Evolutionary conservation across 192 early-diverging fungal species (phyloP), one percentile per base, ranked within the genome.

Genomic region (Funneliformis mosseae): DNA sequence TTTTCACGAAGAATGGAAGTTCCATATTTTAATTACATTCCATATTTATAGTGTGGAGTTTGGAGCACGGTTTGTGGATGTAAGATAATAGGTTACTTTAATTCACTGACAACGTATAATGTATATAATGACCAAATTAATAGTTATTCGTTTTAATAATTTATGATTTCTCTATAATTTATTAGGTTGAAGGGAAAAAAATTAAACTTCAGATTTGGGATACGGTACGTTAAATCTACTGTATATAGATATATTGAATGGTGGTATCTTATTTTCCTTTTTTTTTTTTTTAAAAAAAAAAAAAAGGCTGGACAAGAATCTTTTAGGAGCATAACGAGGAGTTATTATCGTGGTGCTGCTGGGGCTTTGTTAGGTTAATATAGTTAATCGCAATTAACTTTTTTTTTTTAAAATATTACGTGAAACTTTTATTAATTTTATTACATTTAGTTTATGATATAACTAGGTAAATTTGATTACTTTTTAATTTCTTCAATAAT

Each of bases 131-230:
- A 33, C 33, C 33, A 33, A 33, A 33, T 33, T 33, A 33, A 33
- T 33, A 33, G 33, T 33, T 33, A 33, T 33, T 33, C 33, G 3
- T n/a, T n/a, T n/a, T 33, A 33, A 33, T 33, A 33, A 33, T 33
- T 33, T 33, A 33, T 33, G 21, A 55, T 55, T 55, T 55, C 21
- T 4, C 14, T 12, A 69, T 39, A 8, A 42, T 70, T 41, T 43
- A 81, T 25, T 27, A 90, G 88, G 83, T 93, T 18, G 91, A 93
- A 76, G 91, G 91, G 69, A 96, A 95, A 80, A 88, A 91, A 81
- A 92, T 97, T 82, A 96, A 96, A 85, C 89, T 97, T 14, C 95
- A 97, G 82, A 96, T 97, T 75, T 98, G 97, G 97, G 96, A 97
- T 80, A 96, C 96, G n/a, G 93, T 93, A 83, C 81, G 88, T 63